phyloP scores from a whole-genome alignment of 2,329 filamentous ascomycete species.

The Colletotrichum orbiculare region DNA sequence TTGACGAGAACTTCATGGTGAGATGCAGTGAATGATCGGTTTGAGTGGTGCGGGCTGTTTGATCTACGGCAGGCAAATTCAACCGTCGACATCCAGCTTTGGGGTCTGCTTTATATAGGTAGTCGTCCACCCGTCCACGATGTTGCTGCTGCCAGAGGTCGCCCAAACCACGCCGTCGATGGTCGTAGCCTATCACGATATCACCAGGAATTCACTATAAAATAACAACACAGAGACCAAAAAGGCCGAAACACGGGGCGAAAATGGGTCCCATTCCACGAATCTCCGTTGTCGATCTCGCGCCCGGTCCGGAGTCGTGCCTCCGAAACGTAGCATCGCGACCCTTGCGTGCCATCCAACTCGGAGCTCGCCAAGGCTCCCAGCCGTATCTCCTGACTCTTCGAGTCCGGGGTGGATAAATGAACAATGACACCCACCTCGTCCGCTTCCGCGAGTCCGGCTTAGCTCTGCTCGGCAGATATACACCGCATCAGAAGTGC shows the following conservation, averaged over 20 bases:
- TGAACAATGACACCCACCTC: constrained; percentile 1
- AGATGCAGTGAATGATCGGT: no score
- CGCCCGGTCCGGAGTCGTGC: constrained; percentile 7
- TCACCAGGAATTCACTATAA: neutral
- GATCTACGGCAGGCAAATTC: fast-evolving
- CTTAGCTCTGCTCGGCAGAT: neutral
- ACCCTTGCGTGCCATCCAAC: neutral
- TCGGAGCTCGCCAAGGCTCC: neutral
- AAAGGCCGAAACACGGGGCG: neutral
- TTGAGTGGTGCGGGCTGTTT: neutral
- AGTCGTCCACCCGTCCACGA: no score
- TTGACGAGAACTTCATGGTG: constrained; percentile 21
- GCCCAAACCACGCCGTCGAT: no score
- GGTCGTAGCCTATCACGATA: neutral
- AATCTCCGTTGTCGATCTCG: constrained; percentile 5
- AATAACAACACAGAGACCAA: neutral
- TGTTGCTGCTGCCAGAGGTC: no score
- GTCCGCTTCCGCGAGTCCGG: neutral
- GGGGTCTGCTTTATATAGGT: no score
- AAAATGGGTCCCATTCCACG: constrained; percentile 17
- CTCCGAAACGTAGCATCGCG: constrained; percentile 9
- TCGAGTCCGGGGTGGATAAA: neutral
- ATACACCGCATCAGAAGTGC: no score
- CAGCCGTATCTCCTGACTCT: neutral
- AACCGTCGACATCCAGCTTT: neutral